Conservation (phyloP, 23 red algal species). For the Cyanidium caldarium region DNA sequence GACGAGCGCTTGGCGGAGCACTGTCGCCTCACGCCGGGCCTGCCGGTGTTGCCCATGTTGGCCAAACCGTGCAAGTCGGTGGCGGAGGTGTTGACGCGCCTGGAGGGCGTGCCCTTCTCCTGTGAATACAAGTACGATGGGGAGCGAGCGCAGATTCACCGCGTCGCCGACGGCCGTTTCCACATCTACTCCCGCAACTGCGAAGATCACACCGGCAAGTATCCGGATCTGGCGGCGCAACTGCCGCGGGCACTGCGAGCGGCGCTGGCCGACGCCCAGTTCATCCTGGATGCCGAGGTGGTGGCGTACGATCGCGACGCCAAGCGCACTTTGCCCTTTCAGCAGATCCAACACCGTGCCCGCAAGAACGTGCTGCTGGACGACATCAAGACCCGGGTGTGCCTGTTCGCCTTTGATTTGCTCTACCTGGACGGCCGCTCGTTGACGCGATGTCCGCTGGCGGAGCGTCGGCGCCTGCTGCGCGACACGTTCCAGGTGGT, state of each 20-base stretch:
- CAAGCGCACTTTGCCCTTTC: conserved; percentile 58
- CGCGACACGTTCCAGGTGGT: conserved; percentile 24
- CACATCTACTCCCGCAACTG: conserved; percentile 84
- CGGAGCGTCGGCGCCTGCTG: conserved; percentile 19
- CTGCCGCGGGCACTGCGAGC: conserved; percentile 25
- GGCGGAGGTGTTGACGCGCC: conserved; percentile 50
- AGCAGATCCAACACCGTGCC: conserved; percentile 64
- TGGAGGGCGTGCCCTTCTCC: conserved; percentile 28
- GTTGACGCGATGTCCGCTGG: conserved; percentile 35
- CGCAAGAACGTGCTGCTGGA: conserved; percentile 67
- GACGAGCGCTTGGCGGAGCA: conserved; percentile 39
- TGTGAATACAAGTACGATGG: conserved; percentile 99
- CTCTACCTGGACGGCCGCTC: conserved; percentile 67
- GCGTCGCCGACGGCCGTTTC: conserved; percentile 43
- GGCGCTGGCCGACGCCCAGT: conserved; percentile 16
- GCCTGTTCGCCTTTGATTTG: conserved; percentile 91
- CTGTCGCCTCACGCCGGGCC: conserved; percentile 55
- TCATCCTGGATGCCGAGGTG: conserved; percentile 83
- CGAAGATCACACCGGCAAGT: conserved; percentile 82
- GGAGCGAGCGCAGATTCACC: conserved; percentile 87
- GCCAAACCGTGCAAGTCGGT: conserved; percentile 79
- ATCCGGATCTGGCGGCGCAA: conserved; percentile 55
- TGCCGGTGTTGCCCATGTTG: conserved; percentile 91
- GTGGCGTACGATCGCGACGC: conserved; percentile 57
- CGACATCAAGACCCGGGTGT: conserved; percentile 61